A percentile compares a stretch with the other conserved stretches of the same genome.
Conservation (phyloP, 495 filamentous ascomycete genomes). For the Penicillium coprophilum region DNA sequence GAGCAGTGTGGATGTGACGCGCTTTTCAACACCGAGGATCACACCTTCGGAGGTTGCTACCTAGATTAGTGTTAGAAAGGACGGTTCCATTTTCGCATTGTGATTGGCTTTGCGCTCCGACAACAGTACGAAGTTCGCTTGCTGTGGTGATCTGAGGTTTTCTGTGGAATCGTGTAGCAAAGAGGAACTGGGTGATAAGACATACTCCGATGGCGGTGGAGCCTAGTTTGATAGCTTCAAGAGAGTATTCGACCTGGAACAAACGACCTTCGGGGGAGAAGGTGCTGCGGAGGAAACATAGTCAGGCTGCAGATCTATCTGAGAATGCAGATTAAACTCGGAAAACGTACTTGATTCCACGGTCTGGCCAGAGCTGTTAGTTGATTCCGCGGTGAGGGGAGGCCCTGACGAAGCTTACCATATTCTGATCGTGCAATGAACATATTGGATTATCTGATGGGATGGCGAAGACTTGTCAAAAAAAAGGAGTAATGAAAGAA, state of each 20-base stretch:
- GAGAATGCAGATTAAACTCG: neutral
- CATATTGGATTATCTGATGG: slow-evolving; percentile 61
- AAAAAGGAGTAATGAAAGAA: slow-evolving; percentile 6
- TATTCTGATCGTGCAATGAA: slow-evolving; percentile 99
- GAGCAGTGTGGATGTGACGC: slow-evolving; percentile 93
- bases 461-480: slow-evolving; percentile 8
- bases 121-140: neutral
- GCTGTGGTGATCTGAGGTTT: neutral
- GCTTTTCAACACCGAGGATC: slow-evolving; percentile 97
- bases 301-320: slow-evolving; percentile 27
- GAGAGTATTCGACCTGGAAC: slow-evolving; percentile 99
- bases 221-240: slow-evolving; percentile 99
- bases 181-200: slow-evolving; percentile 17
- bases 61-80: slow-evolving; percentile 39
- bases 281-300: slow-evolving; percentile 63
- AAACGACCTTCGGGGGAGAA: slow-evolving; percentile 99
- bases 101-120: neutral
- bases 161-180: slow-evolving; percentile 3
- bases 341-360: slow-evolving; percentile 89
- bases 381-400: slow-evolving; percentile 29
- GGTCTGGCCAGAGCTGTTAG: slow-evolving; percentile 62
- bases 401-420: slow-evolving; percentile 59
- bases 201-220: slow-evolving; percentile 93
- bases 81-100: neutral
- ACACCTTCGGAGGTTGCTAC: slow-evolving; percentile 91